Percentiles rank a stretch among this genome's conserved stretches.
phyloP scores from a whole-genome alignment of 139 green algal species.

The Nannochloris sp. region DNA sequence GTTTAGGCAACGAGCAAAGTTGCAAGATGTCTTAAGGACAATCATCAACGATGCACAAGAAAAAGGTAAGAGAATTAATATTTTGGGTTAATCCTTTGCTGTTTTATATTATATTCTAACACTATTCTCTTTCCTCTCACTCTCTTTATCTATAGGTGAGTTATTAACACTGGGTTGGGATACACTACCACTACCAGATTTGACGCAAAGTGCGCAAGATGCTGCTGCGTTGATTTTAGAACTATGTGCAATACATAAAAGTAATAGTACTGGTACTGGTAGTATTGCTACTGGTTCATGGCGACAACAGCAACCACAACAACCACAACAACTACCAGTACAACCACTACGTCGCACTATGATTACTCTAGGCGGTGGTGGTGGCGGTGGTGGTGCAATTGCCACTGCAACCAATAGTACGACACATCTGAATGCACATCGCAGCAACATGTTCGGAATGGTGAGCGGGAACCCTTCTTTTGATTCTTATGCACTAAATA shows the following conservation, averaged over 20 bases:
- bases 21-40: slow-evolving; percentile 20
- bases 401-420: too few species aligned
- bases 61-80: slow-evolving; percentile 12
- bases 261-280: too few species aligned
- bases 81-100: neutral
- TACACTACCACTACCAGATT: slow-evolving; percentile 32
- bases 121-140: neutral
- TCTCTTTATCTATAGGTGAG: slow-evolving; percentile 20
- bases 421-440: too few species aligned
- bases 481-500: too few species aligned
- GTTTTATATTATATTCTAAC: neutral
- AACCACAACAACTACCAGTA: too few species aligned
- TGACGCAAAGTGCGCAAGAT: slow-evolving; percentile 8
- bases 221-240: slow-evolving; percentile 14
- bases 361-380: too few species aligned
- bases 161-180: slow-evolving; percentile 47
- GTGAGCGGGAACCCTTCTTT: too few species aligned
- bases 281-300: too few species aligned
- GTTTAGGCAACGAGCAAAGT: slow-evolving; percentile 15
- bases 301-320: too few species aligned
- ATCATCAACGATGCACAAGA: slow-evolving; percentile 27
- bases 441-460: too few species aligned
- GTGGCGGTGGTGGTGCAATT: too few species aligned
- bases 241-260: neutral
- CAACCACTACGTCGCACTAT: too few species aligned